Base-by-base conservation (phyloP, 2,329 filamentous ascomycete genomes). In the Pestalotiopsis sp. region DNA sequence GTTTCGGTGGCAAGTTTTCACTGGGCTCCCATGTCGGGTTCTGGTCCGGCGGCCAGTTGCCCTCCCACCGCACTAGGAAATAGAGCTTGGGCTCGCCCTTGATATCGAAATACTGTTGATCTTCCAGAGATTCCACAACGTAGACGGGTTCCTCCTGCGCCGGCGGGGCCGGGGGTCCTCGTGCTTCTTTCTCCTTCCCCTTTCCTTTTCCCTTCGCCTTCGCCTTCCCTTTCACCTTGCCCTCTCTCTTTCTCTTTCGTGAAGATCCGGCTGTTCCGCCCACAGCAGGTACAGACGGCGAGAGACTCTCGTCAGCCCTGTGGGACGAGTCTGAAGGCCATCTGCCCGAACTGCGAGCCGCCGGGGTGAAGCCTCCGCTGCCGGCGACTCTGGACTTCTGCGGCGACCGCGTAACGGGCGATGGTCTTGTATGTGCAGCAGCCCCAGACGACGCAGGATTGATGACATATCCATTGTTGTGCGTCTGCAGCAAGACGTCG, bases 11-110 rank as follows among this genome's bases (percentile, higher is more conserved):
- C 2, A 90, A 82, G 66, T 89, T 87, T 3, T 81, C 81, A 70
- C 85, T 83, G 0, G 87, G 87, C 72, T 90, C 87, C 87, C 87
- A 90, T 0, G 87, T 86, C 0, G 86, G 85, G 67, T 90, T 89
- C 73, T 89, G 82, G 9, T 83, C 84, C 0, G 81, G 77, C 0
- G 87, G 86, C 87, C 87, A 90, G 69, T 87, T 77, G 7, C 87
- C 87, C 59, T 83, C 83, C 87, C 87, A 90, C 6, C 84, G 82
- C 1, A 90, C 86, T 38, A 83, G 79, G 75, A 86, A 90, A 68
- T 81, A 82, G 3, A 83, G 83, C 1, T 83, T 77, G 0, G 73
- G 62, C 9, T 77, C 77, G 2, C 72, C 74, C 4, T 80, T 77
- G 1, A 81, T 78, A 4, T 83, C 76, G 56, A 80, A 75, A 4